Conservation (phyloP, 768 basidiomycete species). For the Trametes coccinea region DNA sequence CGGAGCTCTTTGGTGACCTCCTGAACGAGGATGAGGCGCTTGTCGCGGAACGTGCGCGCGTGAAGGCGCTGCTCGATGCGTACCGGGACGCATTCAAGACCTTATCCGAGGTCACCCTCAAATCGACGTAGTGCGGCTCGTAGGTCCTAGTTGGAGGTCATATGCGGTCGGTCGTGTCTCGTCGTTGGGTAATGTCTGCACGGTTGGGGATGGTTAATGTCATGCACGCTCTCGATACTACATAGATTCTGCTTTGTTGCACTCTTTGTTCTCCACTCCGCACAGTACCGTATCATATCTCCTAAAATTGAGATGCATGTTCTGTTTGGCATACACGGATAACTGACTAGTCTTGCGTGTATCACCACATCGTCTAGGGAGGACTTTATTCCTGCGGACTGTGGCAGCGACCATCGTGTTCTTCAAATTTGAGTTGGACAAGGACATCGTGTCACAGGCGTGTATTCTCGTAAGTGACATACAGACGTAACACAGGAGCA, state of each 20-base stretch:
- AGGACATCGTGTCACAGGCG: not conserved
- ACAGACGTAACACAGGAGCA: not conserved
- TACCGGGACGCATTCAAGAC: conserved; percentile 94
- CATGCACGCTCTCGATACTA: conserved; percentile 8
- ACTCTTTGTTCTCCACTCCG: not conserved
- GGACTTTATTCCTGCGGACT: too few species aligned
- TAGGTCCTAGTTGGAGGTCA: not conserved
- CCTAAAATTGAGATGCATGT: not conserved
- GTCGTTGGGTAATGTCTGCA: too few species aligned
- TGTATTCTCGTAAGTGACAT: conserved; percentile 3
- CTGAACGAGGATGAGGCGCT: conserved; percentile 95
- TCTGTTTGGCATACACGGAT: too few species aligned
- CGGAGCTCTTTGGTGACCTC: conserved; percentile 86
- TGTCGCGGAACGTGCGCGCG: conserved; percentile 88
- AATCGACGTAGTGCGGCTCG: conserved; percentile 44
- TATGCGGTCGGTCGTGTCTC: too few species aligned
- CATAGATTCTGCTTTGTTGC: conserved; percentile 16
- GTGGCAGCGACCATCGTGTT: not conserved
- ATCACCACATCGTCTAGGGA: too few species aligned
- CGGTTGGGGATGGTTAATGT: not conserved
- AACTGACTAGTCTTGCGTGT: too few species aligned
- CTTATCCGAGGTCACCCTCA: conserved; percentile 78
- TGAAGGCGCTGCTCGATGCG: conserved; percentile 92
- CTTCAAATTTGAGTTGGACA: not conserved
- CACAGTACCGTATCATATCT: conserved; percentile 11